Base-by-base conservation (phyloP, 2,329 filamentous ascomycete species). In the Hyphodiscus sp. region DNA sequence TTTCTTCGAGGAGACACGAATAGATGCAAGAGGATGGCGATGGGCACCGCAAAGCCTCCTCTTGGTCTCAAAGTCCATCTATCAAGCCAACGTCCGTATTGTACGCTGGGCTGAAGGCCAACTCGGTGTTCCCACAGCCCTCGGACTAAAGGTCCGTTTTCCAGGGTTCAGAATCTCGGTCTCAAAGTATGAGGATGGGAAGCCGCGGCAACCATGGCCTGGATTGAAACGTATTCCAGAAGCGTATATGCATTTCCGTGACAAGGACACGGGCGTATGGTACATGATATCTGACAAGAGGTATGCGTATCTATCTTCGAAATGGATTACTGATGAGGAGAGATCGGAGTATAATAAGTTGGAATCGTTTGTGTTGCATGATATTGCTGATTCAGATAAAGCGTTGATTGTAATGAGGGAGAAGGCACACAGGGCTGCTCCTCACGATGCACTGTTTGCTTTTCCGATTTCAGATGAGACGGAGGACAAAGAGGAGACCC, bases 31-130 rank as follows among this genome's bases (percentile, higher is more conserved):
- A 4, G 66, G 64, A 1, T 68, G 62, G 60, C 54, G 62, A 43
- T 68, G 67, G 65, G 66, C 64, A 3, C 63, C 64, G 15, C 26
- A 46, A 26, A 51, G 45, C 18, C 49, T 58, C 11, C 30, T 58
- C 2, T 30, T n/a, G 7, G 29, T 44, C 1, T 16, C 45, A 20
- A 45, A n/a, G 3, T 26, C 38, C 13, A 19, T 56, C 16, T 30
- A 38, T 2, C 9, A 8, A 4, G 2, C 23, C 4, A 51, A 16
- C 9, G 50, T 19, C 2, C 30, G 51, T 2, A 19, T 47, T 20
- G 7, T 45, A 1, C 8, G 30, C 9, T 49, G 30, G 41, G 10
- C 5, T 19, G 45, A 42, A 9, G 1, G 26, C 10, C 2, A 50
- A 20, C 43, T 52, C 20, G 55, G 43, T 18, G 46, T 30, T 5